Evolutionary conservation across 331 rosid genomes (phyloP).

Genomic region (Erythrophleum ivorense): DNA sequence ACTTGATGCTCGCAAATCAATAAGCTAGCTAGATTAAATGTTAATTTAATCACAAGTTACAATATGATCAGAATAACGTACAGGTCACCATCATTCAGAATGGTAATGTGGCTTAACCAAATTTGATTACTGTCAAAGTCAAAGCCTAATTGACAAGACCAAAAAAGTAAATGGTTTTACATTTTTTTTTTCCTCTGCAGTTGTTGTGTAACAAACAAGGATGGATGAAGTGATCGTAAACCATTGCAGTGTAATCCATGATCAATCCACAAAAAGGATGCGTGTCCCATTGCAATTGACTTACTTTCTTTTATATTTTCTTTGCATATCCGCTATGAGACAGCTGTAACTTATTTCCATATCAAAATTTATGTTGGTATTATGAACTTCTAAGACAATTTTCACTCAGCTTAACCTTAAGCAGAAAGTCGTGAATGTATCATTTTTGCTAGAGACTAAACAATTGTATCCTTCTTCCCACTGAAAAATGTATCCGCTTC

Average conservation of each 20-base stretch:
- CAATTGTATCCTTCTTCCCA: not conserved
- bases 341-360: not conserved
- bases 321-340: not conserved
- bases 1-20: no score
- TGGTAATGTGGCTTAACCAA: not conserved
- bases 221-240: not conserved
- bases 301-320: no score
- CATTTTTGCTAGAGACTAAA: not conserved
- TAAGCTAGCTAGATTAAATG: not conserved
- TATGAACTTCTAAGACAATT: not conserved
- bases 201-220: not conserved
- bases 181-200: not conserved
- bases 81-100: not conserved
- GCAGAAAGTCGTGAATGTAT: not conserved
- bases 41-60: not conserved
- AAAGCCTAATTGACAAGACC: not conserved
- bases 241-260: not conserved
- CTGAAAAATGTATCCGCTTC: no score
- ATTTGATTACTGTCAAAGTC: not conserved
- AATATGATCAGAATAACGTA: not conserved
- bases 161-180: not conserved
- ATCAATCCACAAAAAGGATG: not conserved
- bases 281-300: not conserved
- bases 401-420: no score
- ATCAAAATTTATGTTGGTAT: no score